These are phyloP conservation scores for Sordariomycetes sp. DNA, from an alignment of 2,329 filamentous ascomycete genomes.

Conservation along the genomic window DNA sequence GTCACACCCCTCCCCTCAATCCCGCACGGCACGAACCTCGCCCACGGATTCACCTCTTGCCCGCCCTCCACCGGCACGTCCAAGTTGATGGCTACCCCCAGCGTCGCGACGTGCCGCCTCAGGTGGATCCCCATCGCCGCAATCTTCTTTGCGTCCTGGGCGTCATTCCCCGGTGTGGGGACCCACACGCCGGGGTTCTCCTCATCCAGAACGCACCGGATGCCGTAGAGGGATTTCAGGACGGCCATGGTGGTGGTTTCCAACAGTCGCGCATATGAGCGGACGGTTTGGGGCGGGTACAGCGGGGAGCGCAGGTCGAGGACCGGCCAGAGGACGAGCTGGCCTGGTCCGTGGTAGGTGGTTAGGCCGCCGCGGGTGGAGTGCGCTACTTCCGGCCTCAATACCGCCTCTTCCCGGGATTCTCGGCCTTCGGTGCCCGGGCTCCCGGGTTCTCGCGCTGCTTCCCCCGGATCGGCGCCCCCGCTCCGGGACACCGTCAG, in stretches of 20 bases:
- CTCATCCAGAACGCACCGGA: conserved; percentile 46
- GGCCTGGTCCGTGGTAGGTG: conserved; percentile 91
- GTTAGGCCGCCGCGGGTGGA: conserved; percentile 79
- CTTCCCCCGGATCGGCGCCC: too few relatives aligned
- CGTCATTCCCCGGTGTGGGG: conserved; percentile 9
- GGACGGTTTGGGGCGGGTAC: conserved; percentile 50
- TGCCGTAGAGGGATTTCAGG: conserved; percentile 39
- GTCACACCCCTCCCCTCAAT: conserved; percentile 67
- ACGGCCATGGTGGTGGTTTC: conserved; percentile 63
- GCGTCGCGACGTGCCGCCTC: conserved; percentile 66
- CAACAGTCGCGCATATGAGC: conserved; percentile 65
- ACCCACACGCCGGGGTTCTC: conserved; percentile 83
- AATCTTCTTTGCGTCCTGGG: conserved; percentile 52
- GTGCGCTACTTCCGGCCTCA: conserved; percentile 47
- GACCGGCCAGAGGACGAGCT: conserved; percentile 85
- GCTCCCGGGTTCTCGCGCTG: conserved; percentile 13
- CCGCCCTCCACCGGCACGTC: conserved; percentile 36
- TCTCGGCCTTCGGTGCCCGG: neutral
- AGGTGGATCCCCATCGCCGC: conserved; percentile 89
- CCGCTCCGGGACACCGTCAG: conserved; percentile 16
- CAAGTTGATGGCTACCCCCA: conserved; percentile 77
- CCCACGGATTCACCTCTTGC: conserved; percentile 35
- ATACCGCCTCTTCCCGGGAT: conserved; percentile 7
- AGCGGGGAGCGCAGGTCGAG: conserved; percentile 55
- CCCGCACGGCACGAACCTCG: conserved; percentile 80